Evolutionary conservation across 768 basidiomycete species (phyloP).

Genomic region (Kwoniella heveanensis): DNA sequence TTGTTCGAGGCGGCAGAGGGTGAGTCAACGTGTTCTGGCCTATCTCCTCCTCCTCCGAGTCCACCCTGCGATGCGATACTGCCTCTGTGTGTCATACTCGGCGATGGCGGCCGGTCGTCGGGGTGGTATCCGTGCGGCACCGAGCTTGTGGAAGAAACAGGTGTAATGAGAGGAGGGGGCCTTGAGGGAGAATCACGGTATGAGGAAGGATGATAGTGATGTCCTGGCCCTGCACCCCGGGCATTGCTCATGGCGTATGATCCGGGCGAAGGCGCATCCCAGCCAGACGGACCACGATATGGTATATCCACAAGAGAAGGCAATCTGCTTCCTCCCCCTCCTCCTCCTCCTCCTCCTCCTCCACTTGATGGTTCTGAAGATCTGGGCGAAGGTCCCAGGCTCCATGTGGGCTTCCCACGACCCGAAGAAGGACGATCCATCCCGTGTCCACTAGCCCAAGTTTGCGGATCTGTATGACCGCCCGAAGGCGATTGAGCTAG

Average conservation of each 20-base stretch:
- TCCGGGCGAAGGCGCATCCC: conserved; percentile 25
- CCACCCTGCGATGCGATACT: conserved; percentile 10
- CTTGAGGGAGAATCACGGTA: conserved; percentile 21
- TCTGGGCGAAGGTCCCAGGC: conserved; percentile 21
- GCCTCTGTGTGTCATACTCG: conserved; percentile 3
- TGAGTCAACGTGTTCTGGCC: neutral
- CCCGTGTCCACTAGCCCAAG: conserved; percentile 21
- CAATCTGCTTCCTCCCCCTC: conserved; percentile 20
- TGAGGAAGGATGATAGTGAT: neutral
- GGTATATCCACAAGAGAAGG: conserved; percentile 31
- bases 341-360: neutral
- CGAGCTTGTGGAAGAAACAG: conserved; percentile 3
- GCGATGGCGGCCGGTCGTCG: conserved; percentile 8
- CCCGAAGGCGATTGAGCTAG: conserved; percentile 25
- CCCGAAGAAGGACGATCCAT: conserved; percentile 9
- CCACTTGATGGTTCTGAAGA: neutral
- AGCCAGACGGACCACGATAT: conserved; percentile 19
- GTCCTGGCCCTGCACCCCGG: conserved; percentile 11
- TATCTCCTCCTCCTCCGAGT: neutral
- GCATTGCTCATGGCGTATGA: conserved; percentile 24
- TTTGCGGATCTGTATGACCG: conserved; percentile 34
- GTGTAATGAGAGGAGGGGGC: conserved; percentile 24
- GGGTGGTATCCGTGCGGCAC: neutral
- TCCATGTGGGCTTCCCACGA: conserved; percentile 12
- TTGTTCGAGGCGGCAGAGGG: neutral